Evolutionary conservation across 768 basidiomycete species (phyloP).

Genomic region (Fibroporia radiculosa): DNA sequence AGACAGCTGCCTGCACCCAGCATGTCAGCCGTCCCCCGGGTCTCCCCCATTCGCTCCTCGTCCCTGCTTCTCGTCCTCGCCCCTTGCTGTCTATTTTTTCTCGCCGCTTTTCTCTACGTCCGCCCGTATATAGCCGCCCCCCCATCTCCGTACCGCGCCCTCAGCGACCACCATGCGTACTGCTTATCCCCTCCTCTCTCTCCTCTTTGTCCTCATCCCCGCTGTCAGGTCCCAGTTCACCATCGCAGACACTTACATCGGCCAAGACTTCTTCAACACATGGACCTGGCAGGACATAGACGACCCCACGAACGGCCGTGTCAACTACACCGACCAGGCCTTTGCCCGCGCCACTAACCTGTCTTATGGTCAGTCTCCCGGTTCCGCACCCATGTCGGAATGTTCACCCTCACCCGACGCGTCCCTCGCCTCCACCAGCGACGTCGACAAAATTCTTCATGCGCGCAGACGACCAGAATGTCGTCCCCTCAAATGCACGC

Average conservation of each 20-base stretch:
- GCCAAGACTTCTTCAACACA: slow-evolving; percentile 34
- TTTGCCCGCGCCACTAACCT: slow-evolving; percentile 37
- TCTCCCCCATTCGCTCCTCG: background rate
- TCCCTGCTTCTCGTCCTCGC: slow-evolving; percentile 6
- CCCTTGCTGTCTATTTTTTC: slow-evolving; percentile 14
- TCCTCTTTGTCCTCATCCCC: slow-evolving; percentile 13
- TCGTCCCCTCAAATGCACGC: slow-evolving; percentile 29
- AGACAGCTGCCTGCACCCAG: background rate
- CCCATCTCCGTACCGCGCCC: slow-evolving; percentile 12
- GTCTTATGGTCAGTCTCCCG: slow-evolving; percentile 32
- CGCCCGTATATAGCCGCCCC: slow-evolving; percentile 12
- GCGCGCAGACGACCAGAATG: slow-evolving; percentile 40
- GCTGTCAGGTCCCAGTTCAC: slow-evolving; percentile 14
- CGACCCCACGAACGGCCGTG: slow-evolving; percentile 63
- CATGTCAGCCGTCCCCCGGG: slow-evolving; percentile 10
- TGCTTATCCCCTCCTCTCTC: slow-evolving; percentile 18
- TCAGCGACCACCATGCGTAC: slow-evolving; percentile 24
- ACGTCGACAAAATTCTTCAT: slow-evolving; percentile 42
- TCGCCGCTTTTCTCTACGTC: slow-evolving; percentile 19
- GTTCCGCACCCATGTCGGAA: too few relatives aligned
- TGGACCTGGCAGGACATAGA: slow-evolving; percentile 43
- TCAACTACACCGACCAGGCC: slow-evolving; percentile 44
- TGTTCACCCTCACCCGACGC: background rate
- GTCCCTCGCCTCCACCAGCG: too few relatives aligned
- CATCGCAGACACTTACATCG: slow-evolving; percentile 22